Evolutionary conservation across 495 filamentous ascomycete species (phyloP), one percentile per base, ranked within the genome.

Genomic region (Penicillium samsonianum): DNA sequence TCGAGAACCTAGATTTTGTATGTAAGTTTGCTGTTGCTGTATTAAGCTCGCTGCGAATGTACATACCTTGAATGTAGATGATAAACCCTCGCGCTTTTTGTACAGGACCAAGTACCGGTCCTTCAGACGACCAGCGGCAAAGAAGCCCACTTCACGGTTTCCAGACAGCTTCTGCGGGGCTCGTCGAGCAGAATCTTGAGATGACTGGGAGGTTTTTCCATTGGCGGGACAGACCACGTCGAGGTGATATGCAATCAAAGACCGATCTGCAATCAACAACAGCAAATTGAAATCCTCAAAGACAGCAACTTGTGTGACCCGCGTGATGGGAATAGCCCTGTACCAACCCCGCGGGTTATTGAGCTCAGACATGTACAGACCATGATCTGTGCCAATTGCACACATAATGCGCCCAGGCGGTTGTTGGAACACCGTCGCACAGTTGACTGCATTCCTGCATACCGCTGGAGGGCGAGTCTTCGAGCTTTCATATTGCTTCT

Each of bases 281-380:
- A 96, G 90, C 44, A 96, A 80, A 47, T 88, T 92, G 73, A 97
- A 98, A 48, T 98, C 95, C 67, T 98, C 94, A 38, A 98, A 82
- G 2, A 98, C 91, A 2, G 94, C 87, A 50, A 98, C 87, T 72
- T 98, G 94, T 2, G 95, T 93, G 12, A 98, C 94, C 50, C 85
- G 84, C 46, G 69, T 72, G 55, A 86, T 84, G 52, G 82, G 80
- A 31, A 97, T 92, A 14, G 89, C 83, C 86, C 88, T 87, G 55
- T 77, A 81, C 94, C 94, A 99, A 11, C 90, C 90, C 58, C 95
- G 83, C 25, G 93, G 90, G 62, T 97, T 91, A 50, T 86, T 84
- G 20, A 87, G 82, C 63, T 93, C 89, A 7, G 92, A 88, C 38
- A 94, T 86, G 68, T 87, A 98, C 3, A 99, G 91, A 20, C 95